Conservation (phyloP, 306 rosid species). For the Luffa acutangula region DNA sequence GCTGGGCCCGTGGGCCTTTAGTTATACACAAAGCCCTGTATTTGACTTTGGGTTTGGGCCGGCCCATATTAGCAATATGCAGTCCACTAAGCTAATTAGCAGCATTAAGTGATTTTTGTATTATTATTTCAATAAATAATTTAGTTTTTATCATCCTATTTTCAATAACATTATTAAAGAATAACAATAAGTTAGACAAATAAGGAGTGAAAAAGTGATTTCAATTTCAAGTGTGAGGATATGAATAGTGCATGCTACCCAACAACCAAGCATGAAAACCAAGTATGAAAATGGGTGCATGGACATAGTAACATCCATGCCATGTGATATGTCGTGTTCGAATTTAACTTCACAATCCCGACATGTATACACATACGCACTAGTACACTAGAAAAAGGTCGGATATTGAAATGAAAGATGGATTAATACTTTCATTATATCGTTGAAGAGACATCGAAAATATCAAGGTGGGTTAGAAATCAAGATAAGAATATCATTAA, state of each 20-base stretch:
- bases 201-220: not conserved
- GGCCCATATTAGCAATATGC: not conserved
- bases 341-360: not conserved
- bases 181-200: not conserved
- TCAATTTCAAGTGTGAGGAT: not conserved
- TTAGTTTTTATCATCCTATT: not conserved
- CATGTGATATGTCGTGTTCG: not conserved
- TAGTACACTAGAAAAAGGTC: not conserved
- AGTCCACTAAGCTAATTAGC: not conserved
- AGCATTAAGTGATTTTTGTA: not conserved
- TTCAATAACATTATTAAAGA: not conserved
- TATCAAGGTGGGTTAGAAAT: not conserved
- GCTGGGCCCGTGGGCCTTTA: not conserved
- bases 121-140: not conserved
- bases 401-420: not conserved
- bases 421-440: not conserved
- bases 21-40: not conserved
- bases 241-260: not conserved
- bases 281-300: not conserved
- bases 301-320: not conserved
- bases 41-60: not conserved
- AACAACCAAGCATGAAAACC: conserved; percentile 1
- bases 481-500: not conserved
- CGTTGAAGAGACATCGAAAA: not conserved
- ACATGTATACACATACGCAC: not conserved